Base-by-base conservation (phyloP, 805 yeast genomes). In the Ogataea henricii region DNA sequence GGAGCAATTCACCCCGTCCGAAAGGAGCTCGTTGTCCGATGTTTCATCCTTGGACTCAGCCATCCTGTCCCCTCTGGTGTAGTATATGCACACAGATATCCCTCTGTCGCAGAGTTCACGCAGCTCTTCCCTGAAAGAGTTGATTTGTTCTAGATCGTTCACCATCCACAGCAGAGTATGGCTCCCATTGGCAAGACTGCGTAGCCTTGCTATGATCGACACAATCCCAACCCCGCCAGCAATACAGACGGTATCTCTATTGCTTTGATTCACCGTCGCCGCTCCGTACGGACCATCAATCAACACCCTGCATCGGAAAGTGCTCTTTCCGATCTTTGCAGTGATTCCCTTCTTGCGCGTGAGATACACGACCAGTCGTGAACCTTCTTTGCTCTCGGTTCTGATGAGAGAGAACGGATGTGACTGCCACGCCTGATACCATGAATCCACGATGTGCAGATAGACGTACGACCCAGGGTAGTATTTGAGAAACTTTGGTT, bases 231-330 rank as follows among this genome's bases (percentile, higher is more conserved):
- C 38, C 6, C 65, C 65, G 35, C 60, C 62, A n/a, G 56, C 60
- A 23, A 62, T 41, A 14, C 55, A 51, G 22, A 57, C 40, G 33
- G 42, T 17, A 25, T 18, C 16, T 27, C 29, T 17, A 25, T 18
- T n/a, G 23, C 29, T 13, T 32, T 21, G 33, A 45, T 48, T 25
- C 46, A 29, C 10, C 21, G 20, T n/a, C 17, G 43, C 10, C 14
- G 17, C 32, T 14, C 89, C 89, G 58, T 86, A 85, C 2, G 90
- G 89, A 0, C 91, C 91, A 59, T 85, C 92, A 3, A 80, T 48
- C 10, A 71, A 54, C 2, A 71, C 60, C 27, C 65, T 68, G 40
- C 72, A 59, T 18, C 54, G 40, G 16, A 12, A 16, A 18, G 25
- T 25, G 12, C 16, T 26, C 6, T 8, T 54, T 3, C 60, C 48